Evolutionary conservation across 2,329 filamentous ascomycete genomes (phyloP).

Genomic region (Lasiodiplodia sp.): DNA sequence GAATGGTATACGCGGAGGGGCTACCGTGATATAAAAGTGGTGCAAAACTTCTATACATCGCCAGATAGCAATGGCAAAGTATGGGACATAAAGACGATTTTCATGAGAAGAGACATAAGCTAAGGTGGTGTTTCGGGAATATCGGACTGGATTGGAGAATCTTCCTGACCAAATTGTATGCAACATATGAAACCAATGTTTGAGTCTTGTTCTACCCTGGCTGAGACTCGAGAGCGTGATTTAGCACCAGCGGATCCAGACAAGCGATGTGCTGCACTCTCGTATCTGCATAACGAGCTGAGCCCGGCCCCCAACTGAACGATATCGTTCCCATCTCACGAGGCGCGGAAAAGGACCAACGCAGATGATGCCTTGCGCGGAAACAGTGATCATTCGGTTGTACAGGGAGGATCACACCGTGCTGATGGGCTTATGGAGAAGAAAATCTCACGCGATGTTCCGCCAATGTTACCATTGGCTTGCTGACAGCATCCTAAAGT

Average conservation of each 20-base stretch:
- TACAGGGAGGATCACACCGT: not conserved
- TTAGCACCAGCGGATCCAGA: too few relatives aligned
- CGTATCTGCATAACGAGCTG: not conserved
- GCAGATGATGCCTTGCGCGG: not conserved
- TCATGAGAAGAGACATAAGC: not conserved
- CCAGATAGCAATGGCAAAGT: not conserved
- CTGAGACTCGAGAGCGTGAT: too few relatives aligned
- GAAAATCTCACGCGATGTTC: not conserved
- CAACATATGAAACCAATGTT: too few relatives aligned
- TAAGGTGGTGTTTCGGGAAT: not conserved
- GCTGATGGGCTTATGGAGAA: not conserved
- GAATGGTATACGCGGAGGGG: not conserved
- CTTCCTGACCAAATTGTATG: too few relatives aligned
- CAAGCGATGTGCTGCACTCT: too few relatives aligned
- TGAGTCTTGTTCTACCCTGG: too few relatives aligned
- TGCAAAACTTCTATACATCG: not conserved
- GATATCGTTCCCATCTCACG: not conserved
- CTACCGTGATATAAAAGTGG: not conserved
- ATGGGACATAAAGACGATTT: not conserved
- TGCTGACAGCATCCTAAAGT: not conserved
- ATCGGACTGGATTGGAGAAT: too few relatives aligned
- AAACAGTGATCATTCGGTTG: not conserved
- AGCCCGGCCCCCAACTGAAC: not conserved
- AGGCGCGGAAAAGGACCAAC: not conserved
- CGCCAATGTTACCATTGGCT: not conserved